Conservation (phyloP, 257 asterid species). For the Jaltomata sinuosa region DNA sequence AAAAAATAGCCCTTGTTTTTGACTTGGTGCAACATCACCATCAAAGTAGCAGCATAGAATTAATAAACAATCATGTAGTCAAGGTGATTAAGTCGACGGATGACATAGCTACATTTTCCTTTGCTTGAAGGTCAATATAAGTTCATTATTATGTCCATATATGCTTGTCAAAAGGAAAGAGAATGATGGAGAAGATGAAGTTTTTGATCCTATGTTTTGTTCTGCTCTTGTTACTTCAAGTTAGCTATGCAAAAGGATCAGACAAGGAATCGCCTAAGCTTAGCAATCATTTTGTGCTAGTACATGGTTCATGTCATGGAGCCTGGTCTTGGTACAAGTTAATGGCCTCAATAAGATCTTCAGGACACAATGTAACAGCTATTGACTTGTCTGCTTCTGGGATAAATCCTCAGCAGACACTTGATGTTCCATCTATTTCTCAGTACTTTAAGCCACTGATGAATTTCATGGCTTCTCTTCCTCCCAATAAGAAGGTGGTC, state of each 20-base stretch:
- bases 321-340: conserved; percentile 34
- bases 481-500: not conserved
- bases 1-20: not conserved
- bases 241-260: not conserved
- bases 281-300: conserved; percentile 17
- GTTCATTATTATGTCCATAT: not conserved
- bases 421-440: not conserved
- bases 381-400: conserved; percentile 11
- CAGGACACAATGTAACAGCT: conserved; percentile 10
- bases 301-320: conserved; percentile 21
- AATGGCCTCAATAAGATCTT: not conserved
- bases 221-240: not conserved
- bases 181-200: not conserved
- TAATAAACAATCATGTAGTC: not conserved
- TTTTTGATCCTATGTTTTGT: not conserved
- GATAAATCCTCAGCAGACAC: not conserved
- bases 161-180: not conserved
- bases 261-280: not conserved
- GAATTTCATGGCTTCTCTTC: conserved; percentile 4
- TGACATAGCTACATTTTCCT: not conserved
- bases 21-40: not conserved
- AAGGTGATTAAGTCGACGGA: not conserved
- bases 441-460: conserved; percentile 1
- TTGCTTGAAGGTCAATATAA: not conserved
- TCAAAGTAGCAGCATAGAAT: not conserved